Percentiles rank a stretch among this genome's conserved stretches.
phyloP scores from a whole-genome alignment of 805 yeast species.

The Candida takata region DNA sequence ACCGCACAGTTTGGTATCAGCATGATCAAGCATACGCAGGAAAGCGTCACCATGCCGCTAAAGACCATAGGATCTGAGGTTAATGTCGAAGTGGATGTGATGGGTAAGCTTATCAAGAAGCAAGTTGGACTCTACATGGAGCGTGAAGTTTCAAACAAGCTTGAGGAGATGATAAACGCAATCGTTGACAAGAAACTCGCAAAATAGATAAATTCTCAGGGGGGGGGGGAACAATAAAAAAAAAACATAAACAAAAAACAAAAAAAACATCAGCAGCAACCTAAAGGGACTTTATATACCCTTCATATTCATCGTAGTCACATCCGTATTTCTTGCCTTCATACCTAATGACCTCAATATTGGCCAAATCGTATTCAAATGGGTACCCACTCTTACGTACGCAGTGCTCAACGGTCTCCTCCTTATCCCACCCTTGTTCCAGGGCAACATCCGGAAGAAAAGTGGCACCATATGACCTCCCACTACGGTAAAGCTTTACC shows the following conservation, averaged over 20 bases:
- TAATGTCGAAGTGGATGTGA: conserved; percentile 90
- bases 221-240: too few species aligned
- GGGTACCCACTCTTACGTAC: conserved; percentile 63
- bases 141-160: conserved; percentile 11
- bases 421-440: conserved; percentile 78
- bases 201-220: too few species aligned
- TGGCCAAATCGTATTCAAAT: conserved; percentile 27
- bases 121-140: conserved; percentile 57
- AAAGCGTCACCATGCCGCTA: conserved; percentile 63
- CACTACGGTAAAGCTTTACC: conserved; percentile 39
- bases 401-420: conserved; percentile 62
- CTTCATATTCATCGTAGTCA: conserved; percentile 33
- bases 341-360: conserved; percentile 45
- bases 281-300: not conserved
- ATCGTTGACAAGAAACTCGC: conserved; percentile 39
- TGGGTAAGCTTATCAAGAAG: conserved; percentile 86
- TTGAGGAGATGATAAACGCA: conserved; percentile 22
- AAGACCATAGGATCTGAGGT: conserved; percentile 60
- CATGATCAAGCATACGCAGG: conserved; percentile 89
- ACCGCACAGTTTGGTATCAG: conserved; percentile 63
- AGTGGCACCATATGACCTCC: conserved; percentile 55
- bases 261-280: too few species aligned
- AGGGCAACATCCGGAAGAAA: conserved; percentile 86
- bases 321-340: conserved; percentile 43
- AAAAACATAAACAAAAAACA: too few species aligned